Percentiles rank a stretch among this genome's conserved stretches.
Evolutionary conservation across 768 basidiomycete genomes (phyloP).

Genomic region (Lactarius quietus): DNA sequence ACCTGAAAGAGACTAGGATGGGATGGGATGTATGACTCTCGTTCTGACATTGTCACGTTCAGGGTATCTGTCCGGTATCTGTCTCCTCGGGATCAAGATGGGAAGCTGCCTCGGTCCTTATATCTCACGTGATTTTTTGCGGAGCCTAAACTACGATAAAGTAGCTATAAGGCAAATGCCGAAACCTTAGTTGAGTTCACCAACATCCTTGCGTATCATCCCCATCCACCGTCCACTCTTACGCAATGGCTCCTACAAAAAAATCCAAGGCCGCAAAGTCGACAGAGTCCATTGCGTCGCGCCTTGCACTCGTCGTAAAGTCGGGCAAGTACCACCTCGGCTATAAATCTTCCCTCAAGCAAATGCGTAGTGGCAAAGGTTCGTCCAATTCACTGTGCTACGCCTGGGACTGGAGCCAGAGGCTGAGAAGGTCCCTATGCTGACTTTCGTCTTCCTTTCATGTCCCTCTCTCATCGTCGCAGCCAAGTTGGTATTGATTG

Average conservation of each 20-base stretch:
- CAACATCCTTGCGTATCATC: too few relatives aligned
- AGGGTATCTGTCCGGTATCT: too few relatives aligned
- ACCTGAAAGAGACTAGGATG: constrained; percentile 38
- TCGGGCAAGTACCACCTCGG: constrained; percentile 97
- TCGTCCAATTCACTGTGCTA: constrained; percentile 45
- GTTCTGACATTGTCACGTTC: background rate
- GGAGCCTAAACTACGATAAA: background rate
- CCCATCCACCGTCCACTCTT: background rate
- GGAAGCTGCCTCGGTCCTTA: too few relatives aligned
- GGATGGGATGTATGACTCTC: constrained; percentile 32
- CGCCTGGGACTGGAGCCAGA: constrained; percentile 92
- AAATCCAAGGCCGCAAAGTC: constrained; percentile 94
- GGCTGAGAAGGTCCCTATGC: constrained; percentile 98
- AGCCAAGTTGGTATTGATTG: constrained; percentile 99
- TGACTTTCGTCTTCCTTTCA: constrained; percentile 43
- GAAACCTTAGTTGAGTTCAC: too few relatives aligned
- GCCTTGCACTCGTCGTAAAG: constrained; percentile 95
- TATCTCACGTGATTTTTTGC: background rate
- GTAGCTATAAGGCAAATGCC: constrained; percentile 18
- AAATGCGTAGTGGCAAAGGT: constrained; percentile 98
- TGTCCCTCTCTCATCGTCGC: constrained; percentile 18
- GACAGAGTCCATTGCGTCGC: constrained; percentile 89
- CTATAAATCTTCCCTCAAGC: constrained; percentile 98
- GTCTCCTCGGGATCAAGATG: too few relatives aligned
- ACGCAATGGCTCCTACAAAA: constrained; percentile 87